Evolutionary conservation across 2,329 filamentous ascomycete genomes (phyloP).

Genomic region (Penicillium freii): DNA sequence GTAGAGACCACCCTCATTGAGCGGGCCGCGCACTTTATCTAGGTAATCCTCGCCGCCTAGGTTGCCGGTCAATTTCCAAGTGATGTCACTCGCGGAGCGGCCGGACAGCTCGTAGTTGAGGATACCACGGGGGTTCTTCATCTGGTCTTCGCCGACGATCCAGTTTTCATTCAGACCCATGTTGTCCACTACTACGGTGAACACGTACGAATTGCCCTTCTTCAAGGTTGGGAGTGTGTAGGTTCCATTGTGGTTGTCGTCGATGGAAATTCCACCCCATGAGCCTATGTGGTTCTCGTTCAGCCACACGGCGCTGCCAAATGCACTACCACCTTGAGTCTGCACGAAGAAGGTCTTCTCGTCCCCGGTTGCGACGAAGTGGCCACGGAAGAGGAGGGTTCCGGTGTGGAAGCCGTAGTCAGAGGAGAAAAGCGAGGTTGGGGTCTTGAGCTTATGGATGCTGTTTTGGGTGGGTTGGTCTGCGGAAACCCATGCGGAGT

Average conservation of each 20-base stretch:
- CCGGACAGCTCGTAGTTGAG: constrained; percentile 46
- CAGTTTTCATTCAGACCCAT: constrained; percentile 69
- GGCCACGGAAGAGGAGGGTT: constrained; percentile 66
- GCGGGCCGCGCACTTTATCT: constrained; percentile 53
- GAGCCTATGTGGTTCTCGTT: constrained; percentile 63
- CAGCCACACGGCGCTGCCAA: constrained; percentile 66
- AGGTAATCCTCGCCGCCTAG: constrained; percentile 56
- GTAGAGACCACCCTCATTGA: constrained; percentile 59
- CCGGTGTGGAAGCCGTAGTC: constrained; percentile 75
- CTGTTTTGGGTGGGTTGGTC: constrained; percentile 63
- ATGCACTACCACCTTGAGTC: constrained; percentile 67
- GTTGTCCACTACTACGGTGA: constrained; percentile 71
- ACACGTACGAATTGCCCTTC: constrained; percentile 54
- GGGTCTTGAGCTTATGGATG: constrained; percentile 56
- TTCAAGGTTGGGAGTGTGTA: constrained; percentile 56
- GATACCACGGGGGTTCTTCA: constrained; percentile 59
- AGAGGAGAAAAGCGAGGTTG: constrained; percentile 63
- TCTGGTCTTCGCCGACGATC: constrained; percentile 57
- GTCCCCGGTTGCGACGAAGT: constrained; percentile 63
- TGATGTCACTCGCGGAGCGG: constrained; percentile 33
- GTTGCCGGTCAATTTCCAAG: constrained; percentile 61
- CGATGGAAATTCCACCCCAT: constrained; percentile 56
- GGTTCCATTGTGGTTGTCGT: constrained; percentile 53
- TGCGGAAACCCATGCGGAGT: constrained; percentile 64
- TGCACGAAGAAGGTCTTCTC: constrained; percentile 58